Evolutionary conservation across 2,329 filamentous ascomycete species (phyloP).

Genomic region (Ophiosphaerella herpotricha): DNA sequence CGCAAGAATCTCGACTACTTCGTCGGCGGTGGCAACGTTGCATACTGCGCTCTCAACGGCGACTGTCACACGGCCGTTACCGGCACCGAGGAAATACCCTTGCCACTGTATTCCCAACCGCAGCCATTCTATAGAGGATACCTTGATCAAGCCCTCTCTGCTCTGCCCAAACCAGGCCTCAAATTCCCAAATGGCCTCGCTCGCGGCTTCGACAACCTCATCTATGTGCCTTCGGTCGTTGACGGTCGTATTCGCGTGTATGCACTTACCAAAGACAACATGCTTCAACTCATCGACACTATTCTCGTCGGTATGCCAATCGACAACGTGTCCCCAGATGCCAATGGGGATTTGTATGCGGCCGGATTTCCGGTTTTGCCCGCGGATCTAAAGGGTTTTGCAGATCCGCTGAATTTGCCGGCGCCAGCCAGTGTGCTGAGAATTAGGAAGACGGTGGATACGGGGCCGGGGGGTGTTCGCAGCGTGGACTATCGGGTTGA

Average conservation of each 20-base stretch:
- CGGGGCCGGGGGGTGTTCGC: not conserved
- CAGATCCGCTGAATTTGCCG: slow-evolving; percentile 17
- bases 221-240: slow-evolving; percentile 33
- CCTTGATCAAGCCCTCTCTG: slow-evolving; percentile 2
- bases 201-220: slow-evolving; percentile 25
- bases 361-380: slow-evolving; percentile 23
- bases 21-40: slow-evolving; percentile 35
- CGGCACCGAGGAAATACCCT: slow-evolving; percentile 9
- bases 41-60: slow-evolving; percentile 23
- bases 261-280: slow-evolving; percentile 18
- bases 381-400: slow-evolving; percentile 12
- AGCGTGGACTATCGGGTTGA: slow-evolving; percentile 22
- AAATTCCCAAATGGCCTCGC: slow-evolving; percentile 38
- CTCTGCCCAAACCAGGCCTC: slow-evolving; percentile 23
- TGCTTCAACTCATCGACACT: slow-evolving; percentile 23
- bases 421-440: slow-evolving; percentile 26
- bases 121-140: slow-evolving; percentile 8
- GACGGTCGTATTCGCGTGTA: slow-evolving; percentile 31
- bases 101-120: not conserved
- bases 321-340: slow-evolving; percentile 34
- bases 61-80: slow-evolving; percentile 23
- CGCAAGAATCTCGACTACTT: slow-evolving; percentile 27
- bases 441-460: slow-evolving; percentile 19
- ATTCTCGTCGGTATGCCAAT: slow-evolving; percentile 32
- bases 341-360: slow-evolving; percentile 31